phyloP scores from a whole-genome alignment of 169 alveolate species.

The Plasmodium billcollinsi region DNA sequence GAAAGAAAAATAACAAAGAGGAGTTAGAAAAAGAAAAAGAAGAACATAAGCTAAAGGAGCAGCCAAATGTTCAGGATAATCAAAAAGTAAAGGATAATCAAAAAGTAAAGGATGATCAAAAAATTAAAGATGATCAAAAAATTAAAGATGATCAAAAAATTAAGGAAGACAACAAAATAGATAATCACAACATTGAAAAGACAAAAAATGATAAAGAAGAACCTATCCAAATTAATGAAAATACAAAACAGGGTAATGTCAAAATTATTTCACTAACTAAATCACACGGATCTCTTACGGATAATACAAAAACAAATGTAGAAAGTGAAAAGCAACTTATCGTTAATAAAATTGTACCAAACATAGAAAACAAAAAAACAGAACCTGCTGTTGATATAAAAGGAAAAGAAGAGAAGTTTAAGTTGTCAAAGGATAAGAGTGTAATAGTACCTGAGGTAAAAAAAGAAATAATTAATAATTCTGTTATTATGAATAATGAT shows the following conservation, averaged over 20 bases:
- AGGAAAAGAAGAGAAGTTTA: conserved; percentile 9
- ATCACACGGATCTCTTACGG: no score
- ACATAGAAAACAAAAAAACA: no score
- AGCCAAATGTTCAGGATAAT: neutral
- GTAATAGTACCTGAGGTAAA: no score
- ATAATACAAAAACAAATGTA: no score
- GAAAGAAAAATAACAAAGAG: neutral
- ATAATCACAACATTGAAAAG: neutral
- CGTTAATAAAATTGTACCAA: no score
- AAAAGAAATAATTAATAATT: neutral
- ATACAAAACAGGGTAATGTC: neutral
- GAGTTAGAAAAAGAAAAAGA: conserved; percentile 1
- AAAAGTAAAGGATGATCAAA: neutral
- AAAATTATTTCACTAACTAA: no score
- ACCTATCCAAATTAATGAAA: neutral
- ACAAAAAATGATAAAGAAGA: neutral
- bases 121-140: neutral
- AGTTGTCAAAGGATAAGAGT: neutral
- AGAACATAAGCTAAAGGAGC: neutral
- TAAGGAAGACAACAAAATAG: neutral
- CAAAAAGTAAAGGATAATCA: conserved; percentile 1
- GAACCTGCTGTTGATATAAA: neutral
- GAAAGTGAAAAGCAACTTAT: no score
- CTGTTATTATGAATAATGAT: neutral
- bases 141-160: conserved; percentile 1